Evolutionary conservation across 306 rosid species (phyloP).

Genomic region (Herpetospermum pedunculosum): DNA sequence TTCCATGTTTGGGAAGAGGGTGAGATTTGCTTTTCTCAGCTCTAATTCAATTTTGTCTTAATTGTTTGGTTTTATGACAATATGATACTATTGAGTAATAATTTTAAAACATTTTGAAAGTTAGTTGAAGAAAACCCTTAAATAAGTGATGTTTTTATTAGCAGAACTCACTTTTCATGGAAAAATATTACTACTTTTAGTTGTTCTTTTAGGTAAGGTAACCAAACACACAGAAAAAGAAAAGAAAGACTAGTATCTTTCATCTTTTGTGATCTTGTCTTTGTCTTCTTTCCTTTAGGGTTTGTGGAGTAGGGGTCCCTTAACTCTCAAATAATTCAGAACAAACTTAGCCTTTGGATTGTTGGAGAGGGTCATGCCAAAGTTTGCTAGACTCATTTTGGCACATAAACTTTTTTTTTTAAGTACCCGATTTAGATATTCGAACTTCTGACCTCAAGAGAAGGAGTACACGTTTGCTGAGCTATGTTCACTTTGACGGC

Average conservation of each 20-base stretch:
- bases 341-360: not conserved
- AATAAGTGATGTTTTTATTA: not conserved
- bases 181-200: not conserved
- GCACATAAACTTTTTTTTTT: too few relatives aligned
- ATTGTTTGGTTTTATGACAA: not conserved
- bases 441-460: too few relatives aligned
- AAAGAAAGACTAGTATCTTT: not conserved
- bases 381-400: not conserved
- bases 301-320: not conserved
- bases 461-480: too few relatives aligned
- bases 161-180: not conserved
- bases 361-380: not conserved
- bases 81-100: not conserved
- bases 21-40: not conserved
- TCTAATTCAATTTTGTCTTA: not conserved
- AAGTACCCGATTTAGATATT: too few relatives aligned
- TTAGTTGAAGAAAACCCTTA: not conserved
- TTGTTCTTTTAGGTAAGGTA: not conserved
- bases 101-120: not conserved
- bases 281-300: not conserved
- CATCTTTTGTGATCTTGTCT: not conserved
- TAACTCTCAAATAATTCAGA: not conserved
- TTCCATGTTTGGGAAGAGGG: not conserved
- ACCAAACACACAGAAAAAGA: not conserved
- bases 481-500: too few relatives aligned